Percentiles rank a stretch among this genome's conserved stretches.
phyloP scores from a whole-genome alignment of 352 stramenopile species.

The Pythium pectinolyticum region DNA sequence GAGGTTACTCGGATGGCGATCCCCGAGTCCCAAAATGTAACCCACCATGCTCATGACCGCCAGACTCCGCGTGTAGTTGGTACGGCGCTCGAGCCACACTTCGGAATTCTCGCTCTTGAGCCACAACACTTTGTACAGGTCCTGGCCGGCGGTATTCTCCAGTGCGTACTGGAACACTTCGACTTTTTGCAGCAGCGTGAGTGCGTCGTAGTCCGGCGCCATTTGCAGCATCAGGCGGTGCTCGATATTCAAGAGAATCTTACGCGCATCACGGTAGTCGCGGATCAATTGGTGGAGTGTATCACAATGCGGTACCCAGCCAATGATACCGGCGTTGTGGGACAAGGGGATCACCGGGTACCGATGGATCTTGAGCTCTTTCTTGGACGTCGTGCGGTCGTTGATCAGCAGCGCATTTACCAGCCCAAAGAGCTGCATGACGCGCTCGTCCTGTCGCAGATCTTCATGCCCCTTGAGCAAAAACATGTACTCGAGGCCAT shows the following conservation, averaged over 20 bases:
- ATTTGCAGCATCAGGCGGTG: slow-evolving; percentile 97
- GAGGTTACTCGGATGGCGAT: slow-evolving; percentile 99
- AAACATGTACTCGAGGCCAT: slow-evolving; percentile 99
- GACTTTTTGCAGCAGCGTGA: slow-evolving; percentile 99
- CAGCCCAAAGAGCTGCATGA: slow-evolving; percentile 99
- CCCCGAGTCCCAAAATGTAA: slow-evolving; percentile 99
- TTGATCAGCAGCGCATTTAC: slow-evolving; percentile 99
- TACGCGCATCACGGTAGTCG: slow-evolving; percentile 93
- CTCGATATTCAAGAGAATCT: slow-evolving; percentile 96
- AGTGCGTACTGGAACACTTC: slow-evolving; percentile 97
- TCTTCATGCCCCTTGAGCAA: slow-evolving; percentile 99
- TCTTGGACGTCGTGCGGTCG: slow-evolving; percentile 97
- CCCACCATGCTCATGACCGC: slow-evolving; percentile 99
- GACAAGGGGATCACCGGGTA: slow-evolving; percentile 99
- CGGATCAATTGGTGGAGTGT: slow-evolving; percentile 99
- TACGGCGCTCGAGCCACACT: slow-evolving; percentile 98
- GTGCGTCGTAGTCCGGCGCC: slow-evolving; percentile 97
- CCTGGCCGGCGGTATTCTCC: slow-evolving; percentile 94
- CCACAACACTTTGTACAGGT: slow-evolving; percentile 99
- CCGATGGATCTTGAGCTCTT: slow-evolving; percentile 97
- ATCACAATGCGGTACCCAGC: slow-evolving; percentile 99
- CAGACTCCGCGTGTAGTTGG: slow-evolving; percentile 97
- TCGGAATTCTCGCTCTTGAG: slow-evolving; percentile 99
- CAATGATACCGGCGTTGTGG: slow-evolving; percentile 98
- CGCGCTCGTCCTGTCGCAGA: slow-evolving; percentile 99